A percentile compares a stretch with the other conserved stretches of the same genome.
phyloP scores from a whole-genome alignment of 768 basidiomycete genomes.

The Boletus tylopilopsis region DNA sequence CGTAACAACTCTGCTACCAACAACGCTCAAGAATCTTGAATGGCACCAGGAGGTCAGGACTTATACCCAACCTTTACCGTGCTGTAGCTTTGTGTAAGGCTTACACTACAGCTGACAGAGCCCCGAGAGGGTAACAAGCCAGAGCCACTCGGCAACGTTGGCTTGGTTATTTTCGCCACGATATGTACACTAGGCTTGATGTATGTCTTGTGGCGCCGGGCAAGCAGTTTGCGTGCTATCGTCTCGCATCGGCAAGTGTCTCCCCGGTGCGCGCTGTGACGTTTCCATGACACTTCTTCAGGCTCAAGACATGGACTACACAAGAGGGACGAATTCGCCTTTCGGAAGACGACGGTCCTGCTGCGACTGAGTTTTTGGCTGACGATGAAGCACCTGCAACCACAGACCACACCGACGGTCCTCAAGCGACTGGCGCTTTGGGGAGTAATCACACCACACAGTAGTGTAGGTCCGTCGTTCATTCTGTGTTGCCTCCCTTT shows the following conservation, averaged over 20 bases:
- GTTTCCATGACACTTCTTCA: constrained; percentile 27
- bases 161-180: constrained; percentile 53
- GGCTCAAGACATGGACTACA: constrained; percentile 53
- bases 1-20: background rate
- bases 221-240: constrained; percentile 49
- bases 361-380: constrained; percentile 63
- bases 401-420: constrained; percentile 26
- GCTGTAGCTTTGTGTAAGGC: background rate
- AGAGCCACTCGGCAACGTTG: constrained; percentile 57
- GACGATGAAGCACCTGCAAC: constrained; percentile 48
- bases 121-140: constrained; percentile 59
- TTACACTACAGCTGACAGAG: constrained; percentile 35
- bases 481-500: background rate
- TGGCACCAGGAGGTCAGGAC: constrained; percentile 26
- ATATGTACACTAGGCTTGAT: constrained; percentile 53
- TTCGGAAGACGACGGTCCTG: constrained; percentile 67
- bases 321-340: constrained; percentile 60
- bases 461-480: background rate
- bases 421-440: constrained; percentile 14
- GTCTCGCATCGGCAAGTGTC: constrained; percentile 59
- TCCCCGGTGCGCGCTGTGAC: too few species aligned
- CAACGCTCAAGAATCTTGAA: background rate
- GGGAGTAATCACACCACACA: background rate
- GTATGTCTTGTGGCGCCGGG: constrained; percentile 62
- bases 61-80: background rate